Evolutionary conservation across 1,139 yeast genomes (phyloP).

Genomic region (Candida glucosophila): DNA sequence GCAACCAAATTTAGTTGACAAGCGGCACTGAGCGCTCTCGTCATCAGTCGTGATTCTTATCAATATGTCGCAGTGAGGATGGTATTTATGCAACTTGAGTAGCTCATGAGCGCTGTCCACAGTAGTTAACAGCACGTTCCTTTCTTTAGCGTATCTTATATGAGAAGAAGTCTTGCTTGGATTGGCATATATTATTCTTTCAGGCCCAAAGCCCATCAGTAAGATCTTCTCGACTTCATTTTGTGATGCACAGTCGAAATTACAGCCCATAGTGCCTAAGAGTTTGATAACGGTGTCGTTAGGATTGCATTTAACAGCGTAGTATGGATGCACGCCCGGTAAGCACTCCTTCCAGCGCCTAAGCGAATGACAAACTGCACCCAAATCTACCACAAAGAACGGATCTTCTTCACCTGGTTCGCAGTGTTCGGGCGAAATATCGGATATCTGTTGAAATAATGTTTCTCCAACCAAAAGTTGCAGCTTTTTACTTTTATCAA

Average conservation of each 20-base stretch:
- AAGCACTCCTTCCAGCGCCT: slow-evolving; percentile 52
- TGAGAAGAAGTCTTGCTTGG: slow-evolving; percentile 87
- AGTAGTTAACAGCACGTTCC: slow-evolving; percentile 64
- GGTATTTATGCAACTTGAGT: slow-evolving; percentile 57
- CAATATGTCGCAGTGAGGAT: slow-evolving; percentile 63
- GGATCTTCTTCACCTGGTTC: slow-evolving; percentile 78
- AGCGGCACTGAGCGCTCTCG: slow-evolving; percentile 75
- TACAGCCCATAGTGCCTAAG: slow-evolving; percentile 56
- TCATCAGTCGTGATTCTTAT: slow-evolving; percentile 88
- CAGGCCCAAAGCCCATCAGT: slow-evolving; percentile 51
- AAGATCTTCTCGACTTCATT: slow-evolving; percentile 69
- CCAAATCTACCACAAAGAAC: slow-evolving; percentile 82
- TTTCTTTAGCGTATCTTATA: slow-evolving; percentile 56
- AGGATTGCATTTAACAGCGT: slow-evolving; percentile 93
- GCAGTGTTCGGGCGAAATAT: slow-evolving; percentile 53
- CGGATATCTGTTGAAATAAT: slow-evolving; percentile 30
- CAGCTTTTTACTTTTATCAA: too few species aligned
- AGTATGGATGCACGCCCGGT: slow-evolving; percentile 75
- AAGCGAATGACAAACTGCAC: slow-evolving; percentile 56
- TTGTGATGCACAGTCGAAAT: slow-evolving; percentile 92
- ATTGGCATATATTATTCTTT: slow-evolving; percentile 79
- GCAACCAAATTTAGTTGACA: slow-evolving; percentile 89
- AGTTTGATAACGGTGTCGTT: slow-evolving; percentile 49
- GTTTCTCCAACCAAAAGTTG: slow-evolving; percentile 19
- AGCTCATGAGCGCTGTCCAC: slow-evolving; percentile 87